These are phyloP conservation scores for Grammothele lineata DNA, from an alignment of 768 basidiomycete genomes.

Conservation along the genomic window DNA sequence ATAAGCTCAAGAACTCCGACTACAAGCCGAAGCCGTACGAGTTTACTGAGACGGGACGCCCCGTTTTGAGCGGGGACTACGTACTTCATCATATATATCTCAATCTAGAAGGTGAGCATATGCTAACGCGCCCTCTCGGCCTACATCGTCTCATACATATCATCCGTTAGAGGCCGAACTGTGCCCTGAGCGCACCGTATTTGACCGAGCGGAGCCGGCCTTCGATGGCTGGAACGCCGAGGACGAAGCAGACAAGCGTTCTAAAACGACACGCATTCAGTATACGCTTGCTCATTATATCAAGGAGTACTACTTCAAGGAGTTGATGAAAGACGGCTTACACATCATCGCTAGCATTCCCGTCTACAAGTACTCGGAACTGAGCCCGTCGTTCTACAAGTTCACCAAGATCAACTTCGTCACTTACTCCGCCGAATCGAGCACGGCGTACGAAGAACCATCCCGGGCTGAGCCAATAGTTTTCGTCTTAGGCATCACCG, in stretches of 20 bases:
- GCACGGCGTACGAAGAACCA: not conserved
- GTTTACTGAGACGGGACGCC: no score
- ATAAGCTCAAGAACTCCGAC: constrained; percentile 9
- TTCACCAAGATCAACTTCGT: constrained; percentile 22
- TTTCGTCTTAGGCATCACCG: constrained; percentile 24
- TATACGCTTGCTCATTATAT: not conserved
- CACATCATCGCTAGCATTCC: constrained; percentile 26
- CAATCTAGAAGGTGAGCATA: constrained; percentile 23
- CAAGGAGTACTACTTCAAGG: constrained; percentile 20
- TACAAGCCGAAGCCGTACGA: constrained; percentile 16
- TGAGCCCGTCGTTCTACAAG: constrained; percentile 13
- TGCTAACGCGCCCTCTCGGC: no score
- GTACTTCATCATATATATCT: constrained; percentile 20
- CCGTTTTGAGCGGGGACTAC: constrained; percentile 9
- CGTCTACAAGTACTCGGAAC: constrained; percentile 9
- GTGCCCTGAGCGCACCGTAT: constrained; percentile 23
- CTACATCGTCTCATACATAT: no score
- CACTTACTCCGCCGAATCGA: constrained; percentile 12
- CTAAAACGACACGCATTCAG: no score
- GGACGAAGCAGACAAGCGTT: no score
- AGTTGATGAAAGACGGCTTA: constrained; percentile 14
- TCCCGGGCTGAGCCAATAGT: constrained; percentile 6
- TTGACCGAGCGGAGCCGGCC: constrained; percentile 6
- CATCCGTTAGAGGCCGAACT: constrained; percentile 25
- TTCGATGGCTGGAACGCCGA: not conserved